These are phyloP conservation scores for barley (Hordeum vulgare) DNA, from an alignment of 176 grass and related monocot genomes.

Conservation along the genomic window DNA sequence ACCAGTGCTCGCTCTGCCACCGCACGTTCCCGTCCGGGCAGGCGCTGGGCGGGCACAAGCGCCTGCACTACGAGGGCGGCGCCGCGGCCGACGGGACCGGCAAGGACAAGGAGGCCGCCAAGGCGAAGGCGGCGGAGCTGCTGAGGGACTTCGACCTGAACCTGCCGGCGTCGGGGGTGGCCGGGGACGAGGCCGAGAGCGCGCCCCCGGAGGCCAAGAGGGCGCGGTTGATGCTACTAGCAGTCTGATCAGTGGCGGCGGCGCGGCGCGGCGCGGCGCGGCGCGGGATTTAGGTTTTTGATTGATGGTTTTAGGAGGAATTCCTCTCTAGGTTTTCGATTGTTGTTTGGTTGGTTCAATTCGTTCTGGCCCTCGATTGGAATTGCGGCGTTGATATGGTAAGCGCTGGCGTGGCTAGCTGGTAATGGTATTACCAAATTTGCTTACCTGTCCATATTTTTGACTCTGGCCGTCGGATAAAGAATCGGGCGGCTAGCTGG, in stretches of 20 bases:
- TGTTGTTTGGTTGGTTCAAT: constrained; percentile 36
- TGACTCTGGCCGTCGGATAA: background rate
- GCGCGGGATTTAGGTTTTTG: constrained; percentile 10
- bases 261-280: no score
- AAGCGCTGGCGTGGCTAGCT: constrained; percentile 1
- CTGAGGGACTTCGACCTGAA: constrained; percentile 56
- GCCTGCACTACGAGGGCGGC: constrained; percentile 68
- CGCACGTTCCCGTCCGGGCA: constrained; percentile 80
- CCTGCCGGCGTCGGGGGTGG: constrained; percentile 26
- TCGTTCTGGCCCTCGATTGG: constrained; percentile 9
- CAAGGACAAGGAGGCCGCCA: background rate
- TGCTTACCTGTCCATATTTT: background rate
- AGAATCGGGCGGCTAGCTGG: background rate
- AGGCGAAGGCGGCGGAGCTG: background rate
- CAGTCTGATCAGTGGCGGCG: background rate
- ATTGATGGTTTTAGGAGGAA: background rate
- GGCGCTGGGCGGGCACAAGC: constrained; percentile 87
- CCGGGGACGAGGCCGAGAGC: constrained; percentile 10
- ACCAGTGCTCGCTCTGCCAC: constrained; percentile 57
- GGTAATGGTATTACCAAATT: background rate
- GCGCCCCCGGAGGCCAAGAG: constrained; percentile 37
- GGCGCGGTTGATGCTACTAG: constrained; percentile 21
- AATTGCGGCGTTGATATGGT: constrained; percentile 7
- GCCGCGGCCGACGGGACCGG: background rate
- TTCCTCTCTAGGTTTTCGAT: constrained; percentile 19